Evolutionary conservation across 2,329 filamentous ascomycete genomes (phyloP).

Genomic region (Rachicladosporium sp.): DNA sequence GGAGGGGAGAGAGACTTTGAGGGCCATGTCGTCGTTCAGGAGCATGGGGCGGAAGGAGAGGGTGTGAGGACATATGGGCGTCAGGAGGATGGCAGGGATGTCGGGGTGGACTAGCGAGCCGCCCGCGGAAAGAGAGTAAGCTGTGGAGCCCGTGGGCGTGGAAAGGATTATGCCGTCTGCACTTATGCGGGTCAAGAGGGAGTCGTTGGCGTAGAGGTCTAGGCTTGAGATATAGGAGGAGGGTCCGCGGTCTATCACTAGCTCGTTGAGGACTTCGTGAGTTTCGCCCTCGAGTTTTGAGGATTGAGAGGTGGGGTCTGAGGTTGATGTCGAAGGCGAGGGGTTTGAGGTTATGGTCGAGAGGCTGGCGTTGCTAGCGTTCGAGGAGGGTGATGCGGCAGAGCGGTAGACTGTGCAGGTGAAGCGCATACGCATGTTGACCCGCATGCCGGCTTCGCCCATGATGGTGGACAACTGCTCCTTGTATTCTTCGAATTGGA

Average conservation of each 20-base stretch:
- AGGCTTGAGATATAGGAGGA: slow-evolving; percentile 95
- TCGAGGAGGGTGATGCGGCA: slow-evolving; percentile 19
- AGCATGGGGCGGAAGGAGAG: slow-evolving; percentile 97
- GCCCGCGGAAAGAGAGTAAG: slow-evolving; percentile 90
- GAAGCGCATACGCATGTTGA: slow-evolving; percentile 96
- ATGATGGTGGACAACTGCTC: slow-evolving; percentile 78
- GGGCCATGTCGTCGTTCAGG: slow-evolving; percentile 82
- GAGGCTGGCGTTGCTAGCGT: slow-evolving; percentile 20
- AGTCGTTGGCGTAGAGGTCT: slow-evolving; percentile 89
- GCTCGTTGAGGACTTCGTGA: slow-evolving; percentile 95
- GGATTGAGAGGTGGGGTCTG: slow-evolving; percentile 27
- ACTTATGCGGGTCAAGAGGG: slow-evolving; percentile 87
- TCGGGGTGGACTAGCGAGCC: slow-evolving; percentile 93
- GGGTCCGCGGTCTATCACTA: slow-evolving; percentile 94
- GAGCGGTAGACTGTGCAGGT: slow-evolving; percentile 91
- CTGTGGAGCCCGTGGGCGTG: slow-evolving; percentile 80
- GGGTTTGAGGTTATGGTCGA: slow-evolving; percentile 15
- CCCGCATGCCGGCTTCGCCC: slow-evolving; percentile 90
- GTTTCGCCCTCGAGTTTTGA: slow-evolving; percentile 79
- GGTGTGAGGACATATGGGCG: slow-evolving; percentile 94
- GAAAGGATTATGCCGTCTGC: slow-evolving; percentile 97
- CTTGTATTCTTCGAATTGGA: slow-evolving; percentile 79
- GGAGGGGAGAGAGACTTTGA: slow-evolving; percentile 75
- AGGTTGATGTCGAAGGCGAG: neutral
- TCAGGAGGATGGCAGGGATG: slow-evolving; percentile 91